Evolutionary conservation across 2,329 filamentous ascomycete species (phyloP).

Genomic region (Rhynchosporium secalis): DNA sequence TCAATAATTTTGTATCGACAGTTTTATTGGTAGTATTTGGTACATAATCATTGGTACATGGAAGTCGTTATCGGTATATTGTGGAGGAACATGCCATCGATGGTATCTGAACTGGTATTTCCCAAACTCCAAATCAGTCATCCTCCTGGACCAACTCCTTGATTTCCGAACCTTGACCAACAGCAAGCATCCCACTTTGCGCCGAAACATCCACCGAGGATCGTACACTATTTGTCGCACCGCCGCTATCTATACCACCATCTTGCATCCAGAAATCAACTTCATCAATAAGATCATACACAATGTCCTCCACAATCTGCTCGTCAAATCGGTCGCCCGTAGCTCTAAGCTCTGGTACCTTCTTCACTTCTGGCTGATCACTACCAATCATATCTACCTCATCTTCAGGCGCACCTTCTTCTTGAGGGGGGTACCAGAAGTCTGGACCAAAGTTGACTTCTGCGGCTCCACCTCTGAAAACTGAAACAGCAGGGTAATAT

Average conservation of each 20-base stretch:
- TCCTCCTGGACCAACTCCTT: conserved; percentile 67
- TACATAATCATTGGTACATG: conserved; percentile 3
- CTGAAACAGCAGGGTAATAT: conserved; percentile 91
- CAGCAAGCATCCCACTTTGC: conserved; percentile 25
- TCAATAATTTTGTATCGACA: conserved; percentile 27
- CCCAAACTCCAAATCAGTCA: conserved; percentile 33
- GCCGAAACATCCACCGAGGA: conserved; percentile 27
- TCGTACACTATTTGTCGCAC: conserved; percentile 28
- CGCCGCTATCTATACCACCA: conserved; percentile 33
- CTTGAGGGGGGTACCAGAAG: conserved; percentile 84
- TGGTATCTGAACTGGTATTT: conserved; percentile 13
- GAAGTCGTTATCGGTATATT: background rate
- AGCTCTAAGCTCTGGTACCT: conserved; percentile 49
- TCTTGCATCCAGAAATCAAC: conserved; percentile 83
- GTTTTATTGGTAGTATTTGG: background rate
- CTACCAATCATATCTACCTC: conserved; percentile 52
- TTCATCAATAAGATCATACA: conserved; percentile 93
- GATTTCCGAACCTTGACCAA: conserved; percentile 54
- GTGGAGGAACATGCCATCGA: background rate
- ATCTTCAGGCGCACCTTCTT: conserved; percentile 46
- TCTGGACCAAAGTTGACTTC: conserved; percentile 93
- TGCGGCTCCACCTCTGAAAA: conserved; percentile 86
- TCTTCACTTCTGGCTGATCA: conserved; percentile 37
- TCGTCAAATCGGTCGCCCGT: conserved; percentile 82
- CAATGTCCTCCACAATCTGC: conserved; percentile 90